These are phyloP conservation scores for Ogataea nonfermentans DNA, from an alignment of 805 yeast species.

Conservation along the genomic window DNA sequence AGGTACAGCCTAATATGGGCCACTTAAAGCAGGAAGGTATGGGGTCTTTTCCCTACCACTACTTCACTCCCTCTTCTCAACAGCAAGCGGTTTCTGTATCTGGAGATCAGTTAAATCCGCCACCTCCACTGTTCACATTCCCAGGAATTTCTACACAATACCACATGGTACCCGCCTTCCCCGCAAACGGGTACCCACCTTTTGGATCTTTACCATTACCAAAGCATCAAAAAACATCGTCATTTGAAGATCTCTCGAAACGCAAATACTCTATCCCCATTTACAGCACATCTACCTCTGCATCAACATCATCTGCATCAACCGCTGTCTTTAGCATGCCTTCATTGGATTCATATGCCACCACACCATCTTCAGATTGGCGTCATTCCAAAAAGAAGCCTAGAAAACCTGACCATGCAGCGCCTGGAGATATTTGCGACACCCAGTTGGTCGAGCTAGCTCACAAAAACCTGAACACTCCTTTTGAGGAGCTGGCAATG, in stretches of 20 bases:
- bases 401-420: conserved; percentile 33
- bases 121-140: conserved; percentile 9
- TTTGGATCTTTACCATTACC: conserved; percentile 6
- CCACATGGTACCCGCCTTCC: conserved; percentile 1
- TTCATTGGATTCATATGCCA: conserved; percentile 9
- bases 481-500: conserved; percentile 37
- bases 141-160: conserved; percentile 7
- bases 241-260: conserved; percentile 8
- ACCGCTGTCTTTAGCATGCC: conserved; percentile 12
- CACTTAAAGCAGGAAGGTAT: conserved; percentile 15
- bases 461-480: conserved; percentile 31
- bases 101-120: conserved; percentile 7
- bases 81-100: too few relatives aligned
- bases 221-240: conserved; percentile 3
- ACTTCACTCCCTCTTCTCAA: conserved; percentile 3
- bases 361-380: conserved; percentile 7
- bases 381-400: conserved; percentile 26
- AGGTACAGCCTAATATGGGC: conserved; percentile 8
- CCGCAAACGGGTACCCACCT: conserved; percentile 2
- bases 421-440: conserved; percentile 38
- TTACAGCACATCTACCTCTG: conserved; percentile 5
- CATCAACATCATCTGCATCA: conserved; percentile 12
- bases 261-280: conserved; percentile 10
- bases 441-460: conserved; percentile 39
- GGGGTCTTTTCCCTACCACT: conserved; percentile 7